Conservation (phyloP, 257 asterid species). For the Plectranthus barbatus region DNA sequence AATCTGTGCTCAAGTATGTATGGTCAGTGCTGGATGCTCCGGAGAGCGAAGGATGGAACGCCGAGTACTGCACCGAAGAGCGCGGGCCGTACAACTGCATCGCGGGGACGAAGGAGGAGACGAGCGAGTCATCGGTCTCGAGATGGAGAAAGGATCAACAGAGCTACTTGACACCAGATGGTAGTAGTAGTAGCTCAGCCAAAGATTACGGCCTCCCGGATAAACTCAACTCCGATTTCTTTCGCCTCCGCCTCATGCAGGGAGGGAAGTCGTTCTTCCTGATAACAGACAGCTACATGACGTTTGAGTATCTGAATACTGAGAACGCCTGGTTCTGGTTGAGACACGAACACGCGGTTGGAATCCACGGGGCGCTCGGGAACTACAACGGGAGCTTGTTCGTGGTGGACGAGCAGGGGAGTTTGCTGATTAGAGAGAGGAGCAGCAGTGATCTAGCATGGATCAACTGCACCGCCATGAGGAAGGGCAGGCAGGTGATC, state of each 20-base stretch:
- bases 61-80: conserved; percentile 72
- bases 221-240: conserved; percentile 16
- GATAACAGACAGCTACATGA: conserved; percentile 39
- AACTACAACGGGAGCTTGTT: conserved; percentile 77
- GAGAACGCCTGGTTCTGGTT: conserved; percentile 74
- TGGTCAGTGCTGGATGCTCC: conserved; percentile 87
- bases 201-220: conserved; percentile 18
- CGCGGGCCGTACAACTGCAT: conserved; percentile 76
- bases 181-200: neutral
- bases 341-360: conserved; percentile 52
- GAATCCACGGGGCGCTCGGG: conserved; percentile 57
- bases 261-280: conserved; percentile 61
- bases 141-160: conserved; percentile 58
- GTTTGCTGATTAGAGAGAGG: conserved; percentile 68
- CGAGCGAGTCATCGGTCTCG: conserved; percentile 25
- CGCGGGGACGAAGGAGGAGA: conserved; percentile 59
- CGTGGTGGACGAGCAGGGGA: conserved; percentile 59
- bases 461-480: conserved; percentile 76
- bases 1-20: conserved; percentile 40
- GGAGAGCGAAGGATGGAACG: conserved; percentile 91
- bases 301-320: conserved; percentile 56
- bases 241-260: conserved; percentile 64
- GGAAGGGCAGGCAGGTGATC: conserved; percentile 53
- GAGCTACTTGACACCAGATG: conserved; percentile 39
- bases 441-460: conserved; percentile 45